Evolutionary conservation across 2,329 filamentous ascomycete species (phyloP), one percentile per base, ranked within the genome.

Genomic region (Chalaropsis thielavioides): DNA sequence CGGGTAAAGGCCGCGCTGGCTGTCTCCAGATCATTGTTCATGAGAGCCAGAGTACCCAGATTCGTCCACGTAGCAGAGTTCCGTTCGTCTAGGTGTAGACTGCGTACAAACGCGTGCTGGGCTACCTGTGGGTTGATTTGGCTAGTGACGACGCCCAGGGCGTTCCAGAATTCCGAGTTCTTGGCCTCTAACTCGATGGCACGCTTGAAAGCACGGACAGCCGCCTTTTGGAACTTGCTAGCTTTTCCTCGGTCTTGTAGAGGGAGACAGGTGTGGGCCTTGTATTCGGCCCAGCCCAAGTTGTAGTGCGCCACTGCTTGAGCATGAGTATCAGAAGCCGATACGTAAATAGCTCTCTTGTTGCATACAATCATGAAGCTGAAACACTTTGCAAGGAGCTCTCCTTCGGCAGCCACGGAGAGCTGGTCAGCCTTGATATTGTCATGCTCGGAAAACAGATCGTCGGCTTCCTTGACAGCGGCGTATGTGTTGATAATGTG

Each of bases 301-400:
- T 99, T 99, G 75, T 96, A 99, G 81, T 92, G 94, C 0, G 92
- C 90, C n/a, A 97, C 89, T 1, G 94, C 90, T 74, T 95, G 92
- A 2, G 92, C 92, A 73, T 96, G 89, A 7, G 83, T 73, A 71
- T 99, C 92, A 66, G 85, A 78, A 0, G 84, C 77, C 17, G 87
- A 87, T 46, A 85, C 82, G 69, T 88, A 77, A 15, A 97, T 85
- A 7, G 91, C 91, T 68, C 89, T 83, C 73, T 97, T 99, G 73
- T 95, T 89, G 5, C 90, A 88, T 19, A 97, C 77, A 35, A 97
- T 89, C 0, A 88, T 83, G 15, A 87, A 84, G 67, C 89, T 82
- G 0, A 95, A 74, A 68, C 82, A 85, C 68, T 80, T 77, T 1
- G 79, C 81, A 40, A 89, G 72, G 64, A 82, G 78, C 0, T 79